phyloP scores from a whole-genome alignment of 495 filamentous ascomycete genomes.

The Talaromyces ruber region DNA sequence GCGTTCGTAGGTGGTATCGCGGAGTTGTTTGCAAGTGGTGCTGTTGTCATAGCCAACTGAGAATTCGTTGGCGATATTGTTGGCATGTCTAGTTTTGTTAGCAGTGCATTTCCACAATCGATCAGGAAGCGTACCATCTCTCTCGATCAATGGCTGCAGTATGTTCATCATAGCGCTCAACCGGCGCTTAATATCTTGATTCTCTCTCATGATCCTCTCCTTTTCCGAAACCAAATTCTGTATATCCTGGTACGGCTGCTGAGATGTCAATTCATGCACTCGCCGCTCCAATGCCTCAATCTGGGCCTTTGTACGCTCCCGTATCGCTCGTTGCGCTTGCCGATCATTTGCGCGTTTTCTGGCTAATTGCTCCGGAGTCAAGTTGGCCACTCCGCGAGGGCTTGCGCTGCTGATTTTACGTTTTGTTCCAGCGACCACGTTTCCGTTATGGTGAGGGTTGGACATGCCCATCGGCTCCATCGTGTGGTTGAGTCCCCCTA shows the following conservation, averaged over 20 bases:
- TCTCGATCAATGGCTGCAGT: slow-evolving; percentile 52
- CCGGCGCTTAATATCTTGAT: slow-evolving; percentile 55
- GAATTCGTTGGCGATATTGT: background rate
- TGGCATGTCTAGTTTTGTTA: background rate
- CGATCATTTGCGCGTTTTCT: slow-evolving; percentile 85
- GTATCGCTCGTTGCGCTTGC: slow-evolving; percentile 79
- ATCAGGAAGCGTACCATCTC: background rate
- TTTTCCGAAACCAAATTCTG: slow-evolving; percentile 61
- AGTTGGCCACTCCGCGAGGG: slow-evolving; percentile 62
- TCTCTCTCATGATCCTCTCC: slow-evolving; percentile 61
- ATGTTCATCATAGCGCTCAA: slow-evolving; percentile 52
- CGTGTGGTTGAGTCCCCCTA: background rate
- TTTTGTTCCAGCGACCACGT: slow-evolving; percentile 28
- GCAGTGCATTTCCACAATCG: background rate
- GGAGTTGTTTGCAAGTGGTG: background rate
- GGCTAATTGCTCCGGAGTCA: slow-evolving; percentile 62
- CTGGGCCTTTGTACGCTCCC: slow-evolving; percentile 71
- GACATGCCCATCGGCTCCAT: background rate
- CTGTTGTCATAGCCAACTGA: background rate
- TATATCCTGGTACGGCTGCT: slow-evolving; percentile 73
- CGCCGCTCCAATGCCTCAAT: slow-evolving; percentile 68
- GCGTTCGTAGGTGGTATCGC: background rate
- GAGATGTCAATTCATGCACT: slow-evolving; percentile 60
- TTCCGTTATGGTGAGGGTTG: background rate
- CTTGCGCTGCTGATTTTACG: slow-evolving; percentile 43